These are phyloP conservation scores for Poa annua DNA, from an alignment of 176 grass and related monocot species.

Conservation along the genomic window DNA sequence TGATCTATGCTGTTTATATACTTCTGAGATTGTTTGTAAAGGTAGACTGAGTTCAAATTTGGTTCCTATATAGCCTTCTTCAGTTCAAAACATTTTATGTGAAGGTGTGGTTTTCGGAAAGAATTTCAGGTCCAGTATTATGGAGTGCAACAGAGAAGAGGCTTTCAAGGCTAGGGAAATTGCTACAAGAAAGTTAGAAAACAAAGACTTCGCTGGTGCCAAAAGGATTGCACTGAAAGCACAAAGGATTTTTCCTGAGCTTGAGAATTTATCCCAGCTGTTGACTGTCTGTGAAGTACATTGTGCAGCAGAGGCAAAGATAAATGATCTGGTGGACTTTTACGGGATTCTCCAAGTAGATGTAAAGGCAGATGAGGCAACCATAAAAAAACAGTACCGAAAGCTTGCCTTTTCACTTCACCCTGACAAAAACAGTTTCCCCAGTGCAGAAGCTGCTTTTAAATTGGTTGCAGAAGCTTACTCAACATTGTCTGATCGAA, in stretches of 20 bases:
- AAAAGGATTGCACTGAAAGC: slow-evolving; percentile 79
- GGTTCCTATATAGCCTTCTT: slow-evolving; percentile 9
- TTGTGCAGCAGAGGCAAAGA: slow-evolving; percentile 56
- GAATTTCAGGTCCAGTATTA: slow-evolving; percentile 35
- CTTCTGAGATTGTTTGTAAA: slow-evolving; percentile 36
- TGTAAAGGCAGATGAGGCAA: slow-evolving; percentile 53
- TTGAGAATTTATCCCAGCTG: slow-evolving; percentile 74
- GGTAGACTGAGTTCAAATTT: background rate
- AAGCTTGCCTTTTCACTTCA: slow-evolving; percentile 85
- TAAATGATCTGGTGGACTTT: slow-evolving; percentile 62
- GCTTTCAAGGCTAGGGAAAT: slow-evolving; percentile 78
- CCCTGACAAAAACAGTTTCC: slow-evolving; percentile 77
- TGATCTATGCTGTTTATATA: slow-evolving; percentile 24
- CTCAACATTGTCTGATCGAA: slow-evolving; percentile 65
- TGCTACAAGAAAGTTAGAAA: slow-evolving; percentile 69
- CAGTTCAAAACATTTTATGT: slow-evolving; percentile 32
- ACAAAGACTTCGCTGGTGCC: slow-evolving; percentile 69
- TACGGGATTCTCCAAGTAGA: slow-evolving; percentile 78
- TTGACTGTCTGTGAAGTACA: slow-evolving; percentile 83
- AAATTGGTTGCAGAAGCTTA: slow-evolving; percentile 85
- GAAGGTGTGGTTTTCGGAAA: slow-evolving; percentile 27
- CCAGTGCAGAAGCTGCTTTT: slow-evolving; percentile 84
- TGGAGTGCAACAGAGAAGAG: slow-evolving; percentile 94
- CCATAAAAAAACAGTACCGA: slow-evolving; percentile 73
- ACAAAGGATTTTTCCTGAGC: slow-evolving; percentile 72